Evolutionary conservation across 169 alveolate species (phyloP).

Genomic region (Haemoproteus tartakovskyi): DNA sequence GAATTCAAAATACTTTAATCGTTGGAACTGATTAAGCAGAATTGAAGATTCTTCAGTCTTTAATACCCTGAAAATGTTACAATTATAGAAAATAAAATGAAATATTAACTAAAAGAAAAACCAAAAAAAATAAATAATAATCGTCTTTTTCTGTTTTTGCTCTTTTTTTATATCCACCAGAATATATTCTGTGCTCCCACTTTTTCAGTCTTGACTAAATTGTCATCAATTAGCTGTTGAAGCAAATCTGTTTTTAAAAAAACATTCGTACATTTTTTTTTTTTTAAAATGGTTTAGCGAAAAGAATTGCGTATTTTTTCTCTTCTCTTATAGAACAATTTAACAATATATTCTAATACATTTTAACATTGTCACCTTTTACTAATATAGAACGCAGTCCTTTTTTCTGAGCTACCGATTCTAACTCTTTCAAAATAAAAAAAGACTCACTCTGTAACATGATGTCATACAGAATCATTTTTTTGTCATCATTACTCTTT

Average conservation of each 20-base stretch:
- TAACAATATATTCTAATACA: background rate
- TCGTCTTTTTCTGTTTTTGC: no score
- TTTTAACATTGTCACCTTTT: conserved; percentile 66
- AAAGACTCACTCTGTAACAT: conserved; percentile 66
- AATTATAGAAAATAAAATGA: background rate
- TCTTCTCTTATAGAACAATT: no score
- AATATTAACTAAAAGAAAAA: no score
- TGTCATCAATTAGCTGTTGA: conserved; percentile 66
- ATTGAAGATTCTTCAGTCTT: conserved; percentile 62
- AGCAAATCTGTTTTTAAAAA: conserved; percentile 34
- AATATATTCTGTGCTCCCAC: conserved; percentile 60
- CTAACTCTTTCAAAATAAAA: conserved; percentile 63
- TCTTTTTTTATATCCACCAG: no score
- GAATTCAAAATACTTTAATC: conserved; percentile 6
- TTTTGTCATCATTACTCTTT: conserved; percentile 64
- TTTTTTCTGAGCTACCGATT: conserved; percentile 51
- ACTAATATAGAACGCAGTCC: conserved; percentile 62
- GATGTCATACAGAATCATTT: conserved; percentile 60
- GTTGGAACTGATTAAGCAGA: conserved; percentile 28
- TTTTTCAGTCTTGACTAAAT: conserved; percentile 60
- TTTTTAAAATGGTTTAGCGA: no score
- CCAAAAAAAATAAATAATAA: no score
- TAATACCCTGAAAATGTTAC: conserved; percentile 32
- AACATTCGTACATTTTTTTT: no score
- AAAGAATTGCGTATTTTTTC: no score